Base-by-base conservation (phyloP, 352 stramenopile genomes). In the Phytopythium delawarense region DNA sequence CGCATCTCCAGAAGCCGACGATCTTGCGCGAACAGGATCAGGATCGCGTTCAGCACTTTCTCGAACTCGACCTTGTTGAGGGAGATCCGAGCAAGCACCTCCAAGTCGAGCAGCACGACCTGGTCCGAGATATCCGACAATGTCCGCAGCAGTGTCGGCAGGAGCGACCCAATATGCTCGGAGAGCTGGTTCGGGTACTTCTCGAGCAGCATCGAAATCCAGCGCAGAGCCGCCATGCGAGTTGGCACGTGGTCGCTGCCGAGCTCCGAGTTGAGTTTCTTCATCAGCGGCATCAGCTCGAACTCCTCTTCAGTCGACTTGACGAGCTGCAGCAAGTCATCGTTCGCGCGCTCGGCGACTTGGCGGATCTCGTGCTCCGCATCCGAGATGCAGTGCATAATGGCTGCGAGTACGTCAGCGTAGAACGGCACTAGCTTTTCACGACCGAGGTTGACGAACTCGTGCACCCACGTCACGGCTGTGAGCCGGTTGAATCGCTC, bases 151-250 rank as follows among this genome's bases (percentile, higher is more conserved):
- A 99, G 75, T 7, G 96, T 96, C 11, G 94, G 96, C 34, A 99
- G 65, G 20, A 99, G 66, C 37, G 96, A 76, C 56, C 87, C 79
- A 46, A 99, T 97, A 63, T 97, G 96, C 23, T 85, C 71, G 2
- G 88, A 94, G 65, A 99, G 96, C 58, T 99, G 91, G 30, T 85
- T 79, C 51, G 96, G 94, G 55, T 91, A 87, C 74, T 99, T 99
- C 67, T 99, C 96, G 20, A 99, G 79, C 40, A 99, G 71, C 96
- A 99, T 99, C 44, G 98, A 97, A 69, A 99, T 99, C 96, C 97
- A 99, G 15, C 86, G 74, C 37, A 98, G 68, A 7, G 89, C 80
- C 2, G 93, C 92, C 87, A 99, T 98, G 49, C 97, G 96, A 1
- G 97, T 99, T 0, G 94, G 91, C n/a, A 99, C 96, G 67, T 99